phyloP scores from a whole-genome alignment of 805 yeast species.

The Hanseniaspora meyeri region DNA sequence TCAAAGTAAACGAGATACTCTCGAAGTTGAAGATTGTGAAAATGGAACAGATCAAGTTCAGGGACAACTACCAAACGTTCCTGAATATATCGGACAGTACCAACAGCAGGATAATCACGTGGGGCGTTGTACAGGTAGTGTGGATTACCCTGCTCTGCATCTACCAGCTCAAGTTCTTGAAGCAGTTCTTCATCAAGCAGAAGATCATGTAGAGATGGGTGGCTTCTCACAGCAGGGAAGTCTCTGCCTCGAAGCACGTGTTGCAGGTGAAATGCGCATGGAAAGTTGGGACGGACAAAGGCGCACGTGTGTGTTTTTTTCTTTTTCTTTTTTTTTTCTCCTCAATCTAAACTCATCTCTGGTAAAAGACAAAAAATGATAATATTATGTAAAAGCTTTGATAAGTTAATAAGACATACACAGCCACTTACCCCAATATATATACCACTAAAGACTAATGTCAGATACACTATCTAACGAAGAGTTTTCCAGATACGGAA shows the following conservation, averaged over 20 bases:
- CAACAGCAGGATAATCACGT: conserved; percentile 56
- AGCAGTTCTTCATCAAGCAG: conserved; percentile 74
- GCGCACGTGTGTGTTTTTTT: too few species aligned
- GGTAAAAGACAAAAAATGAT: too few species aligned
- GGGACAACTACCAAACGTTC: conserved; percentile 60
- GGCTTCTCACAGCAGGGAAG: not conserved
- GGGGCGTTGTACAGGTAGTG: conserved; percentile 61
- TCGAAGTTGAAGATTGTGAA: conserved; percentile 46
- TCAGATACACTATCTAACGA: conserved; percentile 32
- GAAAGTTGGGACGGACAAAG: too few species aligned
- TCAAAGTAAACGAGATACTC: conserved; percentile 45
- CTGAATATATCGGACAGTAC: conserved; percentile 68
- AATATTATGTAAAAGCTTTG: too few species aligned
- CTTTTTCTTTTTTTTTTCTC: too few species aligned
- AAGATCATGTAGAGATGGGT: conserved; percentile 46
- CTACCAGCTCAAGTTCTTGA: conserved; percentile 67
- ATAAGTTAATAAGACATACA: too few species aligned
- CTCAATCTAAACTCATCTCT: too few species aligned
- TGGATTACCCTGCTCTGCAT: conserved; percentile 58
- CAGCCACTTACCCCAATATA: conserved; percentile 14
- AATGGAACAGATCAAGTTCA: conserved; percentile 51
- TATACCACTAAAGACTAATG: not conserved
- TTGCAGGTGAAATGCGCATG: too few species aligned
- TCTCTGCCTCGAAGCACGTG: too few species aligned
- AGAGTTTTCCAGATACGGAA: conserved; percentile 76